Base-by-base conservation (phyloP, 257 asterid genomes). In the Nicotiana undulata region DNA sequence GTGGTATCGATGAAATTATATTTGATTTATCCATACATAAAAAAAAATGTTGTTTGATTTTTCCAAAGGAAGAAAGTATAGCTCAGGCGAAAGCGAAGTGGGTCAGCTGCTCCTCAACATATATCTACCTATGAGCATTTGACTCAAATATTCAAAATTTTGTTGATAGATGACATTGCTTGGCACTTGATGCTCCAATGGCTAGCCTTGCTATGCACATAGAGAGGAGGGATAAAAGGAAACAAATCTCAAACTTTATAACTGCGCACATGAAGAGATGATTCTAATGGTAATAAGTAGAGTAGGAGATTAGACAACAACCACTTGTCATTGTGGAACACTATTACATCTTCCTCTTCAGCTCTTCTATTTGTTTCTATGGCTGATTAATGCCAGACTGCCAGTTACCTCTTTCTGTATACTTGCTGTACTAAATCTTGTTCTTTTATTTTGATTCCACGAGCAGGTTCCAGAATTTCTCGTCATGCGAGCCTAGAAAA, bases 391-490 rank as follows among this genome's bases (percentile, higher is more conserved):
- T 40, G 49, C 49, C 49, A 40, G 49, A 40, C 49, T 5, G 76
- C 11, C 31, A 18, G 55, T 34, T 67, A 37, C 55, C 20, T 37
- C 24, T 15, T 26, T 49, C 61, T 49, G 22, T 68, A 49, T 79
- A 64, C 49, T 26, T 52, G 79, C 37, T 44, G 59, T 40, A 20
- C 81, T 46, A 66, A 61, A 80, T 67, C 65, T 85, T 37, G 56
- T 37, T 67, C 67, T 80, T 87, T 4, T 20, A 83, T 74, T 80
- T 74, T 77, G 51, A 65, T 81, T 82, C 78, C 77, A 81, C 65
- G 56, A 85, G 60, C 92, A 95, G 99, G 83, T 90, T 84, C 89
- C 79, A 81, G 88, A 81, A 86, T 87, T 77, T 81, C 89, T 79
- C 87, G 67, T 70, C 83, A 65, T 34, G 22, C 80, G 63, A 80